Evolutionary conservation across 495 filamentous ascomycete genomes (phyloP).

Genomic region (Halenospora varia): DNA sequence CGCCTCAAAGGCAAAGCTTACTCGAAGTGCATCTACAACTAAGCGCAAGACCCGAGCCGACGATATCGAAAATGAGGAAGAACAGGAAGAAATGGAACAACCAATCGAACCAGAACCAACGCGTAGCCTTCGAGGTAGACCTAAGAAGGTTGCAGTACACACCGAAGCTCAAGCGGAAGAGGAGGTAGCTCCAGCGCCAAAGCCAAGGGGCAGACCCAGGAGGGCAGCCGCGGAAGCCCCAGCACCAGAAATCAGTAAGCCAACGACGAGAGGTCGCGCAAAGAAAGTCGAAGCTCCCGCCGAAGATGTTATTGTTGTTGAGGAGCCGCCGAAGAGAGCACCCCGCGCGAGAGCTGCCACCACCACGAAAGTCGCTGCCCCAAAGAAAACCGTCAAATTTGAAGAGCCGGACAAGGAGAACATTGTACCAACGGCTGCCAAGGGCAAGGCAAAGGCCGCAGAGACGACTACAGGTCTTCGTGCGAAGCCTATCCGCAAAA

Average conservation of each 20-base stretch:
- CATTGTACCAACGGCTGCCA: slow-evolving; percentile 22
- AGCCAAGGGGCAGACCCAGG: slow-evolving; percentile 35
- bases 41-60: slow-evolving; percentile 46
- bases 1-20: slow-evolving; percentile 36
- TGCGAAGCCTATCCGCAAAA: slow-evolving; percentile 38
- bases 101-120: slow-evolving; percentile 34
- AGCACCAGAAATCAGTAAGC: slow-evolving; percentile 24
- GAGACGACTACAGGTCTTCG: slow-evolving; percentile 34
- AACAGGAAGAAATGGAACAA: slow-evolving; percentile 33
- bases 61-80: slow-evolving; percentile 37
- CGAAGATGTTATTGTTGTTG: slow-evolving; percentile 25
- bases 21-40: slow-evolving; percentile 23
- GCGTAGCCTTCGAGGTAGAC: slow-evolving; percentile 32
- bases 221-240: slow-evolving; percentile 16
- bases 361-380: slow-evolving; percentile 23
- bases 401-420: slow-evolving; percentile 56
- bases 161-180: slow-evolving; percentile 16
- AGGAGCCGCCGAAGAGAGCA: slow-evolving; percentile 25
- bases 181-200: slow-evolving; percentile 22
- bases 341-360: slow-evolving; percentile 33
- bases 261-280: slow-evolving; percentile 32
- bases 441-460: slow-evolving; percentile 27
- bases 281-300: slow-evolving; percentile 18
- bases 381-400: slow-evolving; percentile 54
- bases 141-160: slow-evolving; percentile 36